Conservation (phyloP, 352 stramenopile species). For the Phytophthora agathidicida region DNA sequence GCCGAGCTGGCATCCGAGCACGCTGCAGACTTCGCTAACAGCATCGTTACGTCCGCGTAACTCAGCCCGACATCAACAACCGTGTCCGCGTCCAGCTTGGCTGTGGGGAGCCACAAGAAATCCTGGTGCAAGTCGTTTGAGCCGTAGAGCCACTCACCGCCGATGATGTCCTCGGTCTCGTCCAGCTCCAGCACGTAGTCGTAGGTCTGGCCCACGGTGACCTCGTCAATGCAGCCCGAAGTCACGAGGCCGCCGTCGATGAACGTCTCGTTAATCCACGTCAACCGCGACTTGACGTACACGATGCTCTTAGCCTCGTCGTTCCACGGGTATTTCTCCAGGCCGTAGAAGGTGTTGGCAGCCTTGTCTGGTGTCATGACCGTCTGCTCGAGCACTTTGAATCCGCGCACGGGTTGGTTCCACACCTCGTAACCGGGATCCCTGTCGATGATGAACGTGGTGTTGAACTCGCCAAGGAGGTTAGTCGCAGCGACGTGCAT, state of each 20-base stretch:
- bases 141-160: constrained; percentile 33
- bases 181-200: constrained; percentile 35
- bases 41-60: constrained; percentile 15
- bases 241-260: constrained; percentile 26
- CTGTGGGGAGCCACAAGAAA: constrained; percentile 29
- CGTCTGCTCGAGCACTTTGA: constrained; percentile 26
- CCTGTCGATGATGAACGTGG: constrained; percentile 44
- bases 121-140: constrained; percentile 29
- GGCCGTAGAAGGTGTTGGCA: constrained; percentile 27
- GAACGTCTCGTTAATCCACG: constrained; percentile 36
- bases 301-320: constrained; percentile 24
- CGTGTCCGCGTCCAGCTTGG: constrained; percentile 6
- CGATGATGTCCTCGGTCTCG: constrained; percentile 5
- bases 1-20: no score
- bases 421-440: constrained; percentile 34
- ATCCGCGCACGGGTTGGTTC: constrained; percentile 51
- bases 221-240: constrained; percentile 12
- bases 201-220: constrained; percentile 25
- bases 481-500: constrained; percentile 41
- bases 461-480: constrained; percentile 35
- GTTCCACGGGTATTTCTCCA: constrained; percentile 43
- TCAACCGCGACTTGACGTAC: constrained; percentile 35
- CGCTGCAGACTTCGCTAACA: constrained; percentile 4
- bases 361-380: constrained; percentile 25
- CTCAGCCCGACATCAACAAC: constrained; percentile 27